A percentile compares a stretch with the other conserved stretches of the same genome.
phyloP scores from a whole-genome alignment of 1,284 basidiomycete species.

The Psilocybe mexicana region DNA sequence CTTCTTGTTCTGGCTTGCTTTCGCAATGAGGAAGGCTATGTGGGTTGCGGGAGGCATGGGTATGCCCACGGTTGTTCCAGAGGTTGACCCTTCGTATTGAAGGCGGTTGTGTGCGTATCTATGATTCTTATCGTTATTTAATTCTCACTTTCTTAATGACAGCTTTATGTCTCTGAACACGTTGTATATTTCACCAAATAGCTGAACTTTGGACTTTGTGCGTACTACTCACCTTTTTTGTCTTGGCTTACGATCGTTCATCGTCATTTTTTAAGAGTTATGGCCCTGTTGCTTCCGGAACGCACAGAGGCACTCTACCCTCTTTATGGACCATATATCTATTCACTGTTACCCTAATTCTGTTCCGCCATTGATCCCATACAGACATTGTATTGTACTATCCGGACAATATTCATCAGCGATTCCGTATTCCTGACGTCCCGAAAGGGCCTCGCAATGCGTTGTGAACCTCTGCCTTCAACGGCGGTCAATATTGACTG shows the following conservation, averaged over 20 bases:
- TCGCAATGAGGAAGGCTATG: conserved; percentile 34
- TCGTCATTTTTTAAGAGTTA: not conserved
- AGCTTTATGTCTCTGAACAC: not conserved
- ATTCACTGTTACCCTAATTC: not conserved
- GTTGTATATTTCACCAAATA: no score
- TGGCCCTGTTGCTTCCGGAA: not conserved
- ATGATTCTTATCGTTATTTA: not conserved
- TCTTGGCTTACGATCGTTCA: not conserved
- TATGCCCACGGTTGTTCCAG: conserved; percentile 16
- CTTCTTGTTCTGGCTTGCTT: conserved; percentile 45
- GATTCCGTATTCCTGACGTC: no score
- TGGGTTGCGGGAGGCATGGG: conserved; percentile 35
- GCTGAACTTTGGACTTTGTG: no score
- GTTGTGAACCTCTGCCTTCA: no score
- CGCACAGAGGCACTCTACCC: not conserved
- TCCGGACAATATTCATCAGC: not conserved
- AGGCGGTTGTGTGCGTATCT: not conserved
- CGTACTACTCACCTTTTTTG: no score
- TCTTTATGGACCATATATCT: not conserved
- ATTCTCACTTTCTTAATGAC: not conserved
- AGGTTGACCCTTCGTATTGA: conserved; percentile 24
- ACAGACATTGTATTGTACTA: not conserved
- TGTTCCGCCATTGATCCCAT: not conserved
- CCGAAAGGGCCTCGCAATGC: no score
- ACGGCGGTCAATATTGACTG: no score